A percentile compares a stretch with the other conserved stretches of the same genome.
These are phyloP conservation scores for Pythium coloratum DNA, from an alignment of 352 stramenopile species.

Conservation along the genomic window DNA sequence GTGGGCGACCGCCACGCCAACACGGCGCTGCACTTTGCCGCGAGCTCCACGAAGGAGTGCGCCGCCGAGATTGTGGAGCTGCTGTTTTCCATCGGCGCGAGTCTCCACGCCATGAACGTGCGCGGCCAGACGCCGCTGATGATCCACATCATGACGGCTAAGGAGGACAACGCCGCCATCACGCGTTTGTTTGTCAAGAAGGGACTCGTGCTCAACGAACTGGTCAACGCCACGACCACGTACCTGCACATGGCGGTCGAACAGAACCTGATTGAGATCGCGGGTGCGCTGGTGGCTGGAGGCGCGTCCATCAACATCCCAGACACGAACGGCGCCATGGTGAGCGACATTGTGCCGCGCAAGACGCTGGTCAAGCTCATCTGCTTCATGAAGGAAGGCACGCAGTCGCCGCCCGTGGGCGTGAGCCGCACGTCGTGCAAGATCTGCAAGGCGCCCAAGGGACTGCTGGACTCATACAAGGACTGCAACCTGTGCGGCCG, in stretches of 20 bases:
- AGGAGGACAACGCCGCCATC: constrained; percentile 58
- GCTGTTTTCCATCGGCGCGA: constrained; percentile 65
- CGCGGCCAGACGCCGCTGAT: constrained; percentile 81
- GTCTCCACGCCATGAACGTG: constrained; percentile 64
- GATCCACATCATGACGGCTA: constrained; percentile 82
- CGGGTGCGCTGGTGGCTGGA: constrained; percentile 57
- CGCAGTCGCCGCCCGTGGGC: constrained; percentile 52
- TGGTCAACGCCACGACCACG: constrained; percentile 69
- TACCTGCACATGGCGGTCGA: constrained; percentile 86
- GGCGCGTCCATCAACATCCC: constrained; percentile 85
- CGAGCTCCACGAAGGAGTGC: constrained; percentile 55
- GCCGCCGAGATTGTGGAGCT: constrained; percentile 69
- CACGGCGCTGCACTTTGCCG: constrained; percentile 82
- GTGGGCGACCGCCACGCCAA: constrained; percentile 75
- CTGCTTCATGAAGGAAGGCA: constrained; percentile 77
- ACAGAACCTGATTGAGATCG: constrained; percentile 64
- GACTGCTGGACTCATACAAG: constrained; percentile 66
- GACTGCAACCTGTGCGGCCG: constrained; percentile 80
- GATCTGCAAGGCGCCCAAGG: constrained; percentile 81
- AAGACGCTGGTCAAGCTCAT: constrained; percentile 79
- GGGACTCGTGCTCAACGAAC: constrained; percentile 53
- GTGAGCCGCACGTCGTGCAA: constrained; percentile 72
- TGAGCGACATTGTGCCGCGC: constrained; percentile 74
- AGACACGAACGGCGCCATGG: constrained; percentile 73
- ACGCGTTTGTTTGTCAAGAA: constrained; percentile 56